Evolutionary conservation across 2,329 filamentous ascomycete genomes (phyloP).

Genomic region (Ophiosphaerella korrae): DNA sequence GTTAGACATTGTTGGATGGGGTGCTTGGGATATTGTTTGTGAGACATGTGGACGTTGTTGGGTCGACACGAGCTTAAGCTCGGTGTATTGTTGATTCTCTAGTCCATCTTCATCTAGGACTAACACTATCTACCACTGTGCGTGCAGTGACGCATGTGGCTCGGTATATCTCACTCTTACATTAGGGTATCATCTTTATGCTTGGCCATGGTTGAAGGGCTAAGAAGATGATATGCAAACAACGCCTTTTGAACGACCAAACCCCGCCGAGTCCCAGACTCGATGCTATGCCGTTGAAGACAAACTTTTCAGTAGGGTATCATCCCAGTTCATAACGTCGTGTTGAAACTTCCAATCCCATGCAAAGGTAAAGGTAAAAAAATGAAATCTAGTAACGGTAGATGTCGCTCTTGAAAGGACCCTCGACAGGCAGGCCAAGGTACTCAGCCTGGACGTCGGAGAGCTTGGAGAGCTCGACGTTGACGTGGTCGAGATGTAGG

Average conservation of each 20-base stretch:
- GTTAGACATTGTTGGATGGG: too few species aligned
- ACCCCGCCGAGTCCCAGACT: conserved; percentile 36
- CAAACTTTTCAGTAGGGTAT: conserved; percentile 58
- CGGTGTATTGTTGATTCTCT: conserved; percentile 23
- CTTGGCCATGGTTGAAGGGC: conserved; percentile 47
- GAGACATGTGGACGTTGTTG: neutral
- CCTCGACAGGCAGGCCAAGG: conserved; percentile 81
- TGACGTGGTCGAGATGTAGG: conserved; percentile 91
- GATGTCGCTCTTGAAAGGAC: conserved; percentile 96
- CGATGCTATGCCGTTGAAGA: conserved; percentile 66
- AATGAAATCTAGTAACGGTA: conserved; percentile 58
- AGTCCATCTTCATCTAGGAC: conserved; percentile 17
- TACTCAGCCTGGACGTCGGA: conserved; percentile 90
- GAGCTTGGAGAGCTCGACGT: conserved; percentile 90
- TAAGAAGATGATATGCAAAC: conserved; percentile 44
- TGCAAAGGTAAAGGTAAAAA: conserved; percentile 9
- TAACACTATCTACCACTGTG: conserved; percentile 28
- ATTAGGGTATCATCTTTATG: conserved; percentile 36
- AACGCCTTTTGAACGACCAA: conserved; percentile 45
- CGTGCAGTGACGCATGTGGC: conserved; percentile 20
- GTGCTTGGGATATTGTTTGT: too few species aligned
- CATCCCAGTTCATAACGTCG: conserved; percentile 64
- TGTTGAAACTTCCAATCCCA: conserved; percentile 55
- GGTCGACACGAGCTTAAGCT: conserved; percentile 16
- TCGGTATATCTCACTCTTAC: conserved; percentile 31